A percentile compares a stretch with the other conserved stretches of the same genome.
Evolutionary conservation across 129 eudicot species (phyloP).

Genomic region (carrot (Daucus carota)): DH1_v3.0 NC_030383.2:50271501-50272000

Average conservation of each 20-base stretch:
- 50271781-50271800: slow-evolving; percentile 37
- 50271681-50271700: neutral
- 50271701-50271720: neutral
- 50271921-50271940: neutral
- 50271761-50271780: slow-evolving; percentile 46
- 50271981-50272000: neutral
- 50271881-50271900: slow-evolving; percentile 67
- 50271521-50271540: neutral
- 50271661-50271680: neutral
- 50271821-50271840: slow-evolving; percentile 38
- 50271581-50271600: neutral
- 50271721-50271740: slow-evolving; percentile 11
- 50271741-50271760: slow-evolving; percentile 67
- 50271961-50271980: neutral
- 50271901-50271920: slow-evolving; percentile 32
- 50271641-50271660: neutral
- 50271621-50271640: too few relatives aligned
- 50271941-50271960: neutral
- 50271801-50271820: slow-evolving; percentile 54
- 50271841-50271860: slow-evolving; percentile 38
- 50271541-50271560: neutral
- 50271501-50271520: neutral
- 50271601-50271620: neutral
- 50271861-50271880: slow-evolving; percentile 39
- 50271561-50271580: neutral